phyloP scores from a whole-genome alignment of 768 basidiomycete genomes.

The Russula brevipes region DNA sequence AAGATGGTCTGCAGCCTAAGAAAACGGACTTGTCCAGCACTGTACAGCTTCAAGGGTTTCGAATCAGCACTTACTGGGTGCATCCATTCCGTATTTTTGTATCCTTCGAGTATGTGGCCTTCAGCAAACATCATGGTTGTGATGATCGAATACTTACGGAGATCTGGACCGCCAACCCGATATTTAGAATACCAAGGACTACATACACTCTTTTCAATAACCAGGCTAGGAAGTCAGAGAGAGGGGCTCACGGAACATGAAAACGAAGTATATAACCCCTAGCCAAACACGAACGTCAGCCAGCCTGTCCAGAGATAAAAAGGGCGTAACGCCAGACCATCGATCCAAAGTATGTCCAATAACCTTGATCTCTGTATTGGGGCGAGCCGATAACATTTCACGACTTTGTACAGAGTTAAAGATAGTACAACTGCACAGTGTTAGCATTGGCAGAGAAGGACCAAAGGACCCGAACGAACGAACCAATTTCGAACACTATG shows the following conservation, averaged over 20 bases:
- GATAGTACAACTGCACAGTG: slow-evolving; percentile 1
- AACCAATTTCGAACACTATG: slow-evolving; percentile 18
- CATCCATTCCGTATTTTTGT: slow-evolving; percentile 5
- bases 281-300: neutral
- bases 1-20: slow-evolving; percentile 10
- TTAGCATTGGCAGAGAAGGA: neutral
- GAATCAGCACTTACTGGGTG: slow-evolving; percentile 4
- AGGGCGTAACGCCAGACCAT: neutral
- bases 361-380: slow-evolving; percentile 2
- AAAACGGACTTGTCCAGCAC: neutral
- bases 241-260: slow-evolving; percentile 17
- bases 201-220: neutral
- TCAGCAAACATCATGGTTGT: neutral
- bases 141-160: neutral
- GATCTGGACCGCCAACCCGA: slow-evolving; percentile 10
- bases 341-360: slow-evolving; percentile 19
- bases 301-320: neutral
- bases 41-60: neutral
- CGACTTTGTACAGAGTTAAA: slow-evolving; percentile 16
- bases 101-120: neutral
- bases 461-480: neutral
- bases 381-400: neutral
- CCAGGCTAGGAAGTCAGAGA: neutral
- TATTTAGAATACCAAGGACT: slow-evolving; percentile 18
- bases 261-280: slow-evolving; percentile 23